Evolutionary conservation across 1,284 basidiomycete genomes (phyloP).

Genomic region (Trichosporon faecale): DNA sequence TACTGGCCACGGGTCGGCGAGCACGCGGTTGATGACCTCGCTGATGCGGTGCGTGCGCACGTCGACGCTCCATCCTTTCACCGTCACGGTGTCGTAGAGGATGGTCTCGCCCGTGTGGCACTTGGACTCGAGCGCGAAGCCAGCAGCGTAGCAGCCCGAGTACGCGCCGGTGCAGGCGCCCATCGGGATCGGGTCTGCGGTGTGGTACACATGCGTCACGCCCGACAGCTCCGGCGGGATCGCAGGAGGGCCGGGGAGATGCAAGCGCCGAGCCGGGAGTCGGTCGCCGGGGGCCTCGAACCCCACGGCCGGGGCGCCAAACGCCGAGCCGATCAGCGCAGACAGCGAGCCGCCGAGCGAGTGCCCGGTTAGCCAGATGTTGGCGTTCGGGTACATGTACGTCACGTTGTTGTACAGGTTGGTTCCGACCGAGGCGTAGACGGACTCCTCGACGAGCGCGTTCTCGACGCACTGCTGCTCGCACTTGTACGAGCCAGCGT

Average conservation of each 20-base stretch:
- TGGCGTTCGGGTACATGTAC: slow-evolving; percentile 86
- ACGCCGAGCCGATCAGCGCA: slow-evolving; percentile 82
- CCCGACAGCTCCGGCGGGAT: slow-evolving; percentile 47
- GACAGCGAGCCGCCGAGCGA: slow-evolving; percentile 85
- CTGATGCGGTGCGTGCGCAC: slow-evolving; percentile 74
- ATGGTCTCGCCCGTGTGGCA: slow-evolving; percentile 84
- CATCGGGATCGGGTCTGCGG: slow-evolving; percentile 55
- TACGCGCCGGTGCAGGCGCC: slow-evolving; percentile 54
- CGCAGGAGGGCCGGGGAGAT: slow-evolving; percentile 67
- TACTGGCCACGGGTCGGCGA: slow-evolving; percentile 68
- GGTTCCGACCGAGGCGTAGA: slow-evolving; percentile 72
- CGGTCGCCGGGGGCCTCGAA: slow-evolving; percentile 91
- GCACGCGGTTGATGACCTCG: slow-evolving; percentile 67
- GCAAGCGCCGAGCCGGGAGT: slow-evolving; percentile 77
- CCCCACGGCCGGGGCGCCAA: slow-evolving; percentile 83
- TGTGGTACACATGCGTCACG: slow-evolving; percentile 60
- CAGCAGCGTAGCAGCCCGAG: slow-evolving; percentile 52
- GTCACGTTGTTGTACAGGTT: slow-evolving; percentile 92
- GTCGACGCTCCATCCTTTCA: slow-evolving; percentile 76
- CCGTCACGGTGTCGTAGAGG: slow-evolving; percentile 81
- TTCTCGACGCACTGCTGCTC: slow-evolving; percentile 76
- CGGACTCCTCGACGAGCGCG: slow-evolving; percentile 72
- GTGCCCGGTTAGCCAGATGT: slow-evolving; percentile 91
- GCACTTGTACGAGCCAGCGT: slow-evolving; percentile 76
- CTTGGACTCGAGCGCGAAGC: slow-evolving; percentile 51